Percentiles rank a stretch among this genome's conserved stretches.
These are phyloP conservation scores for Halocafeteria seosinensis DNA, from an alignment of 108 stramenopile species.

Conservation along the genomic window DNA sequence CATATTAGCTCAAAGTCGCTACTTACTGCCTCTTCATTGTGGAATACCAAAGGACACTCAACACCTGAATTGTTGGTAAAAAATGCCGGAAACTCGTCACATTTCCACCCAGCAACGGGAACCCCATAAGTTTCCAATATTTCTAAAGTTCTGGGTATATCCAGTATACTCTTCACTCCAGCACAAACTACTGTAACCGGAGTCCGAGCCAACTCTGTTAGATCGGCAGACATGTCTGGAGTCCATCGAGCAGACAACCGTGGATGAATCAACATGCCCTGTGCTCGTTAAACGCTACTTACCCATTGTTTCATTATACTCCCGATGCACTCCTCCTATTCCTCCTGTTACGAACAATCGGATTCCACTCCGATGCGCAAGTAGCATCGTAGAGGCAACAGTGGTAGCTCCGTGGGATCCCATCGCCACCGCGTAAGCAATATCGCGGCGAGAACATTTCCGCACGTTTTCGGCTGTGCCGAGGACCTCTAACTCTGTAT, in stretches of 20 bases:
- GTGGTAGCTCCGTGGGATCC: constrained; percentile 58
- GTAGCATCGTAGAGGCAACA: constrained; percentile 70
- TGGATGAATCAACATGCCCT: neutral
- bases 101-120: constrained; percentile 50
- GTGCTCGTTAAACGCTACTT: too few relatives aligned
- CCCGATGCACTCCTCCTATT: constrained; percentile 81
- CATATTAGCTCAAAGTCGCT: too few relatives aligned
- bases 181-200: constrained; percentile 79
- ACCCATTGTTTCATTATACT: constrained; percentile 53
- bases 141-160: constrained; percentile 76
- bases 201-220: constrained; percentile 68
- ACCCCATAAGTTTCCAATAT: constrained; percentile 86
- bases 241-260: too few relatives aligned
- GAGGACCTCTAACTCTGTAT: constrained; percentile 60
- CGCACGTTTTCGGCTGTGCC: constrained; percentile 38
- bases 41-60: neutral
- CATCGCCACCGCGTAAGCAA: constrained; percentile 44
- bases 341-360: constrained; percentile 38
- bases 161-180: constrained; percentile 88
- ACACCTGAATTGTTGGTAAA: constrained; percentile 41
- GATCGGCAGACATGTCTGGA: constrained; percentile 73
- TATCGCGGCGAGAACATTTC: constrained; percentile 76
- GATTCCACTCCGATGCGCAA: constrained; percentile 70
- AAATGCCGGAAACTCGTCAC: constrained; percentile 83
- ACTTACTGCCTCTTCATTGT: neutral